A percentile compares a stretch with the other conserved stretches of the same genome.
Evolutionary conservation across 208 protist genomes (phyloP).

Genomic region (Trypanosoma scelopori): DNA sequence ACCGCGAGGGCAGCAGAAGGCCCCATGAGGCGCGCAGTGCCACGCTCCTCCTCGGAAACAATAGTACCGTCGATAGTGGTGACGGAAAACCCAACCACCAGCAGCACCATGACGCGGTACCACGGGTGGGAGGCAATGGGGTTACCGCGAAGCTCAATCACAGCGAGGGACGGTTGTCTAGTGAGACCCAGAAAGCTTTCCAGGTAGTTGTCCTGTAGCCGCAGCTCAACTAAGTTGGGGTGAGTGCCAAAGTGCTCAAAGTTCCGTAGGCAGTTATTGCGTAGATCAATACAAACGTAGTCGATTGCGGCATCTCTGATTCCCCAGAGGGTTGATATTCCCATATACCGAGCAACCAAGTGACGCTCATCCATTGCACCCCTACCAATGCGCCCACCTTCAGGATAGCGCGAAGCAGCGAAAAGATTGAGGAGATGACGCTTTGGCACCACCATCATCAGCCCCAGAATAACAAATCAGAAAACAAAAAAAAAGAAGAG

Average conservation of each 20-base stretch:
- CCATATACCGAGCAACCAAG: constrained; percentile 42
- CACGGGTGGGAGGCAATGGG: constrained; percentile 66
- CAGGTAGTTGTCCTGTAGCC: constrained; percentile 60
- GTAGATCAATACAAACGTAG: constrained; percentile 66
- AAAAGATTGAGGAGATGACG: constrained; percentile 8
- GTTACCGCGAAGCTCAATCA: constrained; percentile 58
- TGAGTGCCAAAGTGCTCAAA: constrained; percentile 83
- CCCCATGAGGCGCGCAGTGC: constrained; percentile 37
- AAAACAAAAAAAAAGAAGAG: constrained; percentile 18
- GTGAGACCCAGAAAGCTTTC: constrained; percentile 67
- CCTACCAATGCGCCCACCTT: neutral
- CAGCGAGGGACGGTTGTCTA: constrained; percentile 51
- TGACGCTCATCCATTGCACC: constrained; percentile 43
- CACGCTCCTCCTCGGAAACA: constrained; percentile 52
- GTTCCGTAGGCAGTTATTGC: constrained; percentile 45
- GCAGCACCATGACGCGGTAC: constrained; percentile 76
- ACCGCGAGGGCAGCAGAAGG: constrained; percentile 62
- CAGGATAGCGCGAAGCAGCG: constrained; percentile 10
- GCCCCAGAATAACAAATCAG: neutral
- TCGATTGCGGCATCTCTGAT: constrained; percentile 41
- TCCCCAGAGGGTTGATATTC: constrained; percentile 52
- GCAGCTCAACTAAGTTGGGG: constrained; percentile 53
- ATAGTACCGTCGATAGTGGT: constrained; percentile 48
- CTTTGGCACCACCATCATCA: neutral
- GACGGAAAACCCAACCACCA: constrained; percentile 69